Evolutionary conservation across 2,329 filamentous ascomycete species (phyloP).

Genomic region (Rosellinia necatrix): DNA sequence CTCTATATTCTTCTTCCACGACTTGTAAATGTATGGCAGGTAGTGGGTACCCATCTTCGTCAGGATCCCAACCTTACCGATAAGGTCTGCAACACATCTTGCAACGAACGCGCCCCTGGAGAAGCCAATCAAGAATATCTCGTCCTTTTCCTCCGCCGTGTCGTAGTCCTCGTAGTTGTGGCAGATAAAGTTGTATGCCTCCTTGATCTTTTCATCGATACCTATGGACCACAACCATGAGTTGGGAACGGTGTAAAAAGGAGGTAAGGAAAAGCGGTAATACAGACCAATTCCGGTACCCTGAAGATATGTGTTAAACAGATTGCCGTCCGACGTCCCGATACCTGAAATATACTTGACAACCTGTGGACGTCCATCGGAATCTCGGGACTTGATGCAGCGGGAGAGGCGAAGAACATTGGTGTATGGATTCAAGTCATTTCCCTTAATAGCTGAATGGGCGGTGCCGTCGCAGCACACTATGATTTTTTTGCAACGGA

Average conservation of each 20-base stretch:
- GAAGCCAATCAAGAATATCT: not conserved
- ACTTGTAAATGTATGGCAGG: not conserved
- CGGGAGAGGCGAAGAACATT: not conserved
- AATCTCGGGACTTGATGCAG: not conserved
- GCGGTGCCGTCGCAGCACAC: not conserved
- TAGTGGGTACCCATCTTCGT: not conserved
- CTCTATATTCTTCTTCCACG: no score
- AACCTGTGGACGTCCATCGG: not conserved
- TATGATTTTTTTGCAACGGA: no score
- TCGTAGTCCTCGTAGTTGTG: not conserved
- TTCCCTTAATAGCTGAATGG: not conserved
- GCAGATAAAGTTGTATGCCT: not conserved
- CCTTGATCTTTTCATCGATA: not conserved
- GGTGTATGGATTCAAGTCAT: not conserved
- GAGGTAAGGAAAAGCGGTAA: not conserved
- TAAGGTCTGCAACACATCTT: not conserved
- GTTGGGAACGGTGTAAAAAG: not conserved
- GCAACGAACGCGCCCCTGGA: not conserved
- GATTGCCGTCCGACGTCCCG: not conserved
- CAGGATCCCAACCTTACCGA: not conserved
- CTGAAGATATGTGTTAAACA: not conserved
- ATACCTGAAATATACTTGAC: not conserved
- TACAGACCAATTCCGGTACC: not conserved
- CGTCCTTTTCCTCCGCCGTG: not conserved
- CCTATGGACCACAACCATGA: not conserved